Evolutionary conservation across 2,329 filamentous ascomycete species (phyloP).

Genomic region (Metarhizium robertsii): DNA sequence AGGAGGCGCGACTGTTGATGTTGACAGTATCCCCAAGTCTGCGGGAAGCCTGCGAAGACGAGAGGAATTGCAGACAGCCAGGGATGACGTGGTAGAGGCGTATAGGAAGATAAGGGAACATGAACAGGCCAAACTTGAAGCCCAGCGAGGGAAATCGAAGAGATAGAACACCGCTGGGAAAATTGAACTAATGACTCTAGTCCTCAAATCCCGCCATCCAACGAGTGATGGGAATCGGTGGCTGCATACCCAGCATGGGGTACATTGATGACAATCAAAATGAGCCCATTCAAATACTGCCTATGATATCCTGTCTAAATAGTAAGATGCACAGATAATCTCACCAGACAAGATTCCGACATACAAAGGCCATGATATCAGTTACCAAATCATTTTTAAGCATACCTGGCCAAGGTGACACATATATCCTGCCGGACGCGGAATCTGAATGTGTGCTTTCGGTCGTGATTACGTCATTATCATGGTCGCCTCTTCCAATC

Average conservation of each 20-base stretch:
- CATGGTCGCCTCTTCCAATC: background rate
- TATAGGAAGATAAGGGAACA: slow-evolving; percentile 28
- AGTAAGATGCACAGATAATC: too few relatives aligned
- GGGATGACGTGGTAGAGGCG: slow-evolving; percentile 27
- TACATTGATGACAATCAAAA: too few relatives aligned
- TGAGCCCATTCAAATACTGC: too few relatives aligned
- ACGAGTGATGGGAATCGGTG: too few relatives aligned
- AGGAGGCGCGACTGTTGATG: slow-evolving; percentile 24
- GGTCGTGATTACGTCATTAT: background rate
- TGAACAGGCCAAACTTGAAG: slow-evolving; percentile 25
- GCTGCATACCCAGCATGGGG: too few relatives aligned
- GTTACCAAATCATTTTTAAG: too few relatives aligned
- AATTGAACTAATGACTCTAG: background rate
- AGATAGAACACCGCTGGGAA: background rate
- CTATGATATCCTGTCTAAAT: too few relatives aligned
- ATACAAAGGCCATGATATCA: too few relatives aligned
- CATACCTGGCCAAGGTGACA: too few relatives aligned
- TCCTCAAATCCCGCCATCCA: background rate
- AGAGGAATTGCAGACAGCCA: slow-evolving; percentile 27
- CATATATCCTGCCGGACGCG: too few relatives aligned
- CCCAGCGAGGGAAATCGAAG: background rate
- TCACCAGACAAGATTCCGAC: too few relatives aligned
- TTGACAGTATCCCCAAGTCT: slow-evolving; percentile 27
- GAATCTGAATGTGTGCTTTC: background rate
- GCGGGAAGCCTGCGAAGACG: slow-evolving; percentile 29